These are phyloP conservation scores for Acrasis kona DNA, from an alignment of 78 protist genomes.

Conservation along the genomic window DNA sequence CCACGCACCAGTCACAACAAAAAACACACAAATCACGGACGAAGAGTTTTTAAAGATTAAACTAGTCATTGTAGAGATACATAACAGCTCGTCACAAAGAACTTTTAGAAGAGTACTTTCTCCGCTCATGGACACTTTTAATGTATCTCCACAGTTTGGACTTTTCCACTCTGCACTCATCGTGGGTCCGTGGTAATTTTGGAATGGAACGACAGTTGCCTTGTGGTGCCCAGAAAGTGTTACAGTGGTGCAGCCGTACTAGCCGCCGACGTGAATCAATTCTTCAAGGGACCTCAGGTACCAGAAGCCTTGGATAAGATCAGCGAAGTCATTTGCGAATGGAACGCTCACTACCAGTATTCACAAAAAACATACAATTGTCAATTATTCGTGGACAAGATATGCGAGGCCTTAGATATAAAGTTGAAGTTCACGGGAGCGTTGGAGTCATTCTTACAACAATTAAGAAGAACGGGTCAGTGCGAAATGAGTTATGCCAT, in stretches of 20 bases:
- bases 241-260: background rate
- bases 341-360: background rate
- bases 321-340: background rate
- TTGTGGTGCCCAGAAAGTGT: background rate
- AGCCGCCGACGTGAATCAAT: background rate
- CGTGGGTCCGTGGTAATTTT: background rate
- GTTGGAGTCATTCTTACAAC: background rate
- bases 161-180: background rate
- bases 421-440: background rate
- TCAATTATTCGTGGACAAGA: background rate
- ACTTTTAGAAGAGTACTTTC: background rate
- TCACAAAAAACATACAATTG: background rate
- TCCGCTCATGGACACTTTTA: background rate
- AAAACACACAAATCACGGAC: no score
- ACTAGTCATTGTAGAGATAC: background rate
- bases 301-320: background rate
- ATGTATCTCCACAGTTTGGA: background rate
- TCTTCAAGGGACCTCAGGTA: background rate
- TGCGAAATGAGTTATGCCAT: background rate
- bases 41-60: no score
- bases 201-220: background rate
- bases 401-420: background rate
- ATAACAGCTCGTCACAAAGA: background rate
- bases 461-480: background rate
- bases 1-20: no score